phyloP scores from a whole-genome alignment of 805 yeast species.

The Kregervanrija fluxuum region DNA sequence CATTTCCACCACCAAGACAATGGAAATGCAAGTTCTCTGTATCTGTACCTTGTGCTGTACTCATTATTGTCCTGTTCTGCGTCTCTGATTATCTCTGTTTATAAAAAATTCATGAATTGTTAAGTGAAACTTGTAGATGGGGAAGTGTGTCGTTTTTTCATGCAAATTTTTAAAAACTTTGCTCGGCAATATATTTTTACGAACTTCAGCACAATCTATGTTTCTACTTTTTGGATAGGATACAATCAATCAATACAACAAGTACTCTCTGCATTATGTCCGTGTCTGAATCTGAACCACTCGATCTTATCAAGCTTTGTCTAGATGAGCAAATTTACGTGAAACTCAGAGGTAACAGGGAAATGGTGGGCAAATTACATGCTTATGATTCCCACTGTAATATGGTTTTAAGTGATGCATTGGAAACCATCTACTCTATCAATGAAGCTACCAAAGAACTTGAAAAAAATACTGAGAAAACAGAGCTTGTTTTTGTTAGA shows the following conservation, averaged over 20 bases:
- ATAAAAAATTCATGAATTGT: no score
- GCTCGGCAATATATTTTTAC: no score
- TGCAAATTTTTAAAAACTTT: no score
- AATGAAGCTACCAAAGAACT: conserved; percentile 41
- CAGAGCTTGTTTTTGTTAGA: conserved; percentile 91
- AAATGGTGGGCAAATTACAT: conserved; percentile 81
- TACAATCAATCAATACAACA: no score
- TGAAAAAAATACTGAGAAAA: conserved; percentile 42
- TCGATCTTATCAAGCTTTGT: conserved; percentile 78
- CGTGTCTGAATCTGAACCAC: conserved; percentile 56
- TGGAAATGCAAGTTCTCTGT: conserved; percentile 49
- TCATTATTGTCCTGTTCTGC: neutral
- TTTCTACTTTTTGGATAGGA: no score
- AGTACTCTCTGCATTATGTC: neutral
- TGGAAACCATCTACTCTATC: conserved; percentile 65
- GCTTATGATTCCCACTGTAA: conserved; percentile 96
- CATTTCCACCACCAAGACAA: conserved; percentile 96
- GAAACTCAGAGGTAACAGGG: conserved; percentile 91
- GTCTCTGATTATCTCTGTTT: no score
- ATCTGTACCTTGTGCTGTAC: neutral
- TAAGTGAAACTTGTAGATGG: no score
- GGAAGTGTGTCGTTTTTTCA: no score
- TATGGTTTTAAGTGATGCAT: conserved; percentile 88
- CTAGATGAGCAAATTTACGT: conserved; percentile 83
- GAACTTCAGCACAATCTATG: no score